Evolutionary conservation across 495 filamentous ascomycete species (phyloP).

Genomic region (Penicillium soppii): DNA sequence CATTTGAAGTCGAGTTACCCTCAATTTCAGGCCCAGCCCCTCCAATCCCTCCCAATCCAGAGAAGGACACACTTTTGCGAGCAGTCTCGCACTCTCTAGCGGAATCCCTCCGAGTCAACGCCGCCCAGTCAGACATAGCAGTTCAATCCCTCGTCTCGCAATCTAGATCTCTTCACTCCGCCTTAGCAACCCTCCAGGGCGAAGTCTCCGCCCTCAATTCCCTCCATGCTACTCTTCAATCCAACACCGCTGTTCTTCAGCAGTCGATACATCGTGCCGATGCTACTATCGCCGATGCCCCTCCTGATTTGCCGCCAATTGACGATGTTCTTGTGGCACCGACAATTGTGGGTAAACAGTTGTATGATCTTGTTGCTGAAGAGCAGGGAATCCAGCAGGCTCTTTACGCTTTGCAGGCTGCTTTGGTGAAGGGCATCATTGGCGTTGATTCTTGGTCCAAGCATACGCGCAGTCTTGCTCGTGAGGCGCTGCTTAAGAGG

Average conservation of each 20-base stretch:
- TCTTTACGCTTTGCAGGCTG: constrained; percentile 79
- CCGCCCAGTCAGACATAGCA: constrained; percentile 65
- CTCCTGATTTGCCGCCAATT: constrained; percentile 59
- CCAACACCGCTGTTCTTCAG: constrained; percentile 76
- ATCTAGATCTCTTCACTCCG: constrained; percentile 68
- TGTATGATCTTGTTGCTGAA: constrained; percentile 85
- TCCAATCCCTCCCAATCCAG: constrained; percentile 91
- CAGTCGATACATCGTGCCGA: constrained; percentile 77
- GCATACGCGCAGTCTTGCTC: constrained; percentile 76
- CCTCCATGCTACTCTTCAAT: constrained; percentile 65
- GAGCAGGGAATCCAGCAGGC: constrained; percentile 81
- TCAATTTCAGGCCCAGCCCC: constrained; percentile 61
- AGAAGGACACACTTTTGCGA: constrained; percentile 85
- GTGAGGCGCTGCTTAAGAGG: constrained; percentile 90
- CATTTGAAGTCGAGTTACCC: constrained; percentile 65
- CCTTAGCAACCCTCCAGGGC: constrained; percentile 62
- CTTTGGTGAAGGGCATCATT: constrained; percentile 78
- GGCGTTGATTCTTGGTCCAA: constrained; percentile 77
- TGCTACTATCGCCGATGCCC: constrained; percentile 65
- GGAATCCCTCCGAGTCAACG: constrained; percentile 61
- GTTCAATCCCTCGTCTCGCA: constrained; percentile 75
- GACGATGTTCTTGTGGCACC: constrained; percentile 93
- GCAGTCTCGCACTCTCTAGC: constrained; percentile 70
- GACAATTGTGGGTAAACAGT: constrained; percentile 86
- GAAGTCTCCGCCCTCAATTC: constrained; percentile 70